These are phyloP conservation scores for Candida glucosophila DNA, from an alignment of 1,139 yeast species.

Conservation along the genomic window DNA sequence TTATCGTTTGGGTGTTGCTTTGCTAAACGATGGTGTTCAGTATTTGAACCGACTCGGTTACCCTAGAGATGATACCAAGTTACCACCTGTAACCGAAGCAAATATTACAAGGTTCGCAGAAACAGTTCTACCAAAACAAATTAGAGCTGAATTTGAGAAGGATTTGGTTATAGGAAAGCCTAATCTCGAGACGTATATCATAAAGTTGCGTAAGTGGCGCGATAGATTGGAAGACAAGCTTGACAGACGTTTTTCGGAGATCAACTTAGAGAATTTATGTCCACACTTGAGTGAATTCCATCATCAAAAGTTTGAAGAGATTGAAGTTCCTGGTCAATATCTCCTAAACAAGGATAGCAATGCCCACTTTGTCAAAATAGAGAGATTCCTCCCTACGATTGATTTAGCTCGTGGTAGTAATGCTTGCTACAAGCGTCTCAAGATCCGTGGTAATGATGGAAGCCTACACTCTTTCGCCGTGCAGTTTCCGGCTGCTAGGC, in stretches of 20 bases:
- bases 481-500: conserved; percentile 97
- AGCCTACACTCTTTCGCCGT: conserved; percentile 87
- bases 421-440: conserved; percentile 84
- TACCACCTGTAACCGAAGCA: conserved; percentile 89
- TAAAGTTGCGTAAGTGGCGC: conserved; percentile 84
- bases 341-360: conserved; percentile 76
- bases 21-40: conserved; percentile 89
- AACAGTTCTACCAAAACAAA: conserved; percentile 83
- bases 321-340: conserved; percentile 96
- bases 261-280: conserved; percentile 81
- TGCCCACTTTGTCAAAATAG: conserved; percentile 84
- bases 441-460: conserved; percentile 92
- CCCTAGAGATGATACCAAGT: conserved; percentile 79
- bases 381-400: conserved; percentile 81
- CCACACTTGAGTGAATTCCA: conserved; percentile 96
- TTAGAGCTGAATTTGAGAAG: conserved; percentile 83
- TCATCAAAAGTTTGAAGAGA: conserved; percentile 95
- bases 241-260: conserved; percentile 70
- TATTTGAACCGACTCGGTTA: conserved; percentile 75
- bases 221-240: conserved; percentile 85
- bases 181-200: conserved; percentile 78
- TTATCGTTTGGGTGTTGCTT: conserved; percentile 83
- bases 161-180: conserved; percentile 88
- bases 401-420: conserved; percentile 87
- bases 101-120: conserved; percentile 88